phyloP scores from a whole-genome alignment of 2,329 filamentous ascomycete genomes.

The Pyricularia pennisetigena region DNA sequence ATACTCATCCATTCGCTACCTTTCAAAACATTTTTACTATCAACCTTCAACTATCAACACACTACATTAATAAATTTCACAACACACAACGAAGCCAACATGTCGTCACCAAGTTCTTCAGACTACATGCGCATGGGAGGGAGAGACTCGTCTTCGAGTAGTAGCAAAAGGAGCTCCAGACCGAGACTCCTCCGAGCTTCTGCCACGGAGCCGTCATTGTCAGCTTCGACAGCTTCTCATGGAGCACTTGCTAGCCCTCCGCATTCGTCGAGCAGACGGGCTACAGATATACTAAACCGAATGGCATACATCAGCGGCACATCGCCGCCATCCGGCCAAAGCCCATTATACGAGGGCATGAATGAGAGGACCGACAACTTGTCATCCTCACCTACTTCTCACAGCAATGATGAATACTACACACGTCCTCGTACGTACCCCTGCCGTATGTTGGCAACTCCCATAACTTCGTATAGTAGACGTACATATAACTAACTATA shows the following conservation, averaged over 20 bases:
- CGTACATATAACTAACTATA: conserved; percentile 8
- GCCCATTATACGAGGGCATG: conserved; percentile 23
- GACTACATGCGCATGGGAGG: conserved; percentile 14
- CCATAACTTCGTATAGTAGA: neutral
- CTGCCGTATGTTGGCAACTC: neutral
- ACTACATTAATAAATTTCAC: neutral
- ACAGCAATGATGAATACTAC: conserved; percentile 17
- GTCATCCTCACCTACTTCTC: conserved; percentile 18
- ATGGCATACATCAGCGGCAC: conserved; percentile 40
- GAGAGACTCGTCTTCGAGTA: conserved; percentile 27
- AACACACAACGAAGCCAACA: neutral
- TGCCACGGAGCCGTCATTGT: conserved; percentile 48
- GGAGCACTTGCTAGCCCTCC: conserved; percentile 36
- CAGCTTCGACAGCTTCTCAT: conserved; percentile 41
- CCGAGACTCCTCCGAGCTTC: conserved; percentile 44
- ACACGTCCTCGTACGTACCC: conserved; percentile 5
- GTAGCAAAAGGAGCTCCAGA: conserved; percentile 26
- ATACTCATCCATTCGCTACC: neutral
- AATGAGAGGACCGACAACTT: conserved; percentile 13
- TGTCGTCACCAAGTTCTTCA: neutral
- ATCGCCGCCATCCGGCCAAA: conserved; percentile 22
- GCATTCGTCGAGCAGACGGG: conserved; percentile 34
- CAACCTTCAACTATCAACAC: neutral
- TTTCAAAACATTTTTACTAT: neutral
- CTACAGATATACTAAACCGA: conserved; percentile 43